These are phyloP conservation scores for Cryptosporidium tyzzeri DNA, from an alignment of 169 alveolate genomes.

Conservation along the genomic window DNA sequence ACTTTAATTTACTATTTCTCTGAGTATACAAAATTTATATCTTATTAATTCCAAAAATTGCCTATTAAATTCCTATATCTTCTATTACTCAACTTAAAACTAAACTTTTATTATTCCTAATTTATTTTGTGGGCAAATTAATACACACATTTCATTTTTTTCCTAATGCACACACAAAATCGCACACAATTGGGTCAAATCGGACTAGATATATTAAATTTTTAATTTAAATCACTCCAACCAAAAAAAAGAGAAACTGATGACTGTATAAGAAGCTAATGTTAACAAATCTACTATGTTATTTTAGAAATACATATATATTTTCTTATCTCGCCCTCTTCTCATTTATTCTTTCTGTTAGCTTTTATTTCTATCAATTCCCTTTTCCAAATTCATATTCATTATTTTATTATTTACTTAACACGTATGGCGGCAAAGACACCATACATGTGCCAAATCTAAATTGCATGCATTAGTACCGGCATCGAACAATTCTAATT, in stretches of 20 bases:
- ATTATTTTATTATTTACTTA: background rate
- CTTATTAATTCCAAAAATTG: background rate
- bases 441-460: background rate
- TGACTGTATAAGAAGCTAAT: too few species aligned
- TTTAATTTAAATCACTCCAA: background rate
- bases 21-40: background rate
- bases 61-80: too few species aligned
- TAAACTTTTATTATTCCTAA: too few species aligned
- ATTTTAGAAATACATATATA: too few species aligned
- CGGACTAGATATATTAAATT: background rate
- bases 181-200: background rate
- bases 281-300: too few species aligned
- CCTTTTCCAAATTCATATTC: background rate
- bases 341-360: too few species aligned
- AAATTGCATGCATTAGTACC: constrained; percentile 17
- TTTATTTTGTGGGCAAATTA: constrained; percentile 4
- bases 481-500: background rate
- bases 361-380: background rate
- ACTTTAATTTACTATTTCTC: background rate
- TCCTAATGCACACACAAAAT: background rate
- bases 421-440: constrained; percentile 5
- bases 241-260: background rate
- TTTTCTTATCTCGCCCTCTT: background rate
- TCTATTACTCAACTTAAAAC: background rate
- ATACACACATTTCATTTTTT: background rate